Evolutionary conservation across 192 early-diverging fungal species (phyloP).

Genomic region (Backusella mclennaniae): DNA sequence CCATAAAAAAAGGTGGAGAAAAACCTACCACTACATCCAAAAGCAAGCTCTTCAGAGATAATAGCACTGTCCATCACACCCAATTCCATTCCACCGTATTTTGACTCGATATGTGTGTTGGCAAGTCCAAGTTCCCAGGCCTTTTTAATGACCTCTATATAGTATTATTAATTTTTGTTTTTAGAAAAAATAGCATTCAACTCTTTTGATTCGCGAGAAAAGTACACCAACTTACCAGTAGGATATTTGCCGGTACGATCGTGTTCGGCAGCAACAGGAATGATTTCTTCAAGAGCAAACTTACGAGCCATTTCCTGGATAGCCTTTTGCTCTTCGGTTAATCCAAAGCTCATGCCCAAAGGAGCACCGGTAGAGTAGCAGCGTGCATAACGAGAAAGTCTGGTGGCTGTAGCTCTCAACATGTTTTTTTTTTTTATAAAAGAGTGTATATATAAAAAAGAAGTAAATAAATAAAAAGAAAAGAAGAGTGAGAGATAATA

Average conservation of each 20-base stretch:
- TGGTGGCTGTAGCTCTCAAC: slow-evolving; percentile 6
- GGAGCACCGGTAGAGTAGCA: slow-evolving; percentile 10
- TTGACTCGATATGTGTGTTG: slow-evolving; percentile 86
- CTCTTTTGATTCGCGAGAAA: neutral
- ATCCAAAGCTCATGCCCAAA: slow-evolving; percentile 52
- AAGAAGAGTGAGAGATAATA: neutral
- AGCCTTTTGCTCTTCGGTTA: slow-evolving; percentile 80
- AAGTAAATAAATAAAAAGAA: neutral
- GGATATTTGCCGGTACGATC: slow-evolving; percentile 95
- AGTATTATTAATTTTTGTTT: neutral
- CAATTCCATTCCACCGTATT: slow-evolving; percentile 85
- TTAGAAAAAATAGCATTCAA: neutral
- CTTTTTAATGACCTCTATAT: slow-evolving; percentile 71
- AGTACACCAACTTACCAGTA: slow-evolving; percentile 19
- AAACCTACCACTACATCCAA: slow-evolving; percentile 69
- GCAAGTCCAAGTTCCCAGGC: slow-evolving; percentile 93
- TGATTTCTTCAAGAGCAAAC: slow-evolving; percentile 87
- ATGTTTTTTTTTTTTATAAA: neutral
- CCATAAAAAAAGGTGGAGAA: neutral
- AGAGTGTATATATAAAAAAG: neutral
- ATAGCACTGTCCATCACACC: slow-evolving; percentile 86
- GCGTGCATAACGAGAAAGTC: neutral
- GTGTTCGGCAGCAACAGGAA: slow-evolving; percentile 89
- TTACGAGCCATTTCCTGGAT: slow-evolving; percentile 89
- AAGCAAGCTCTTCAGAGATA: slow-evolving; percentile 90